Evolutionary conservation across 169 alveolate species (phyloP).

Genomic region (Neospora caninum): DNA sequence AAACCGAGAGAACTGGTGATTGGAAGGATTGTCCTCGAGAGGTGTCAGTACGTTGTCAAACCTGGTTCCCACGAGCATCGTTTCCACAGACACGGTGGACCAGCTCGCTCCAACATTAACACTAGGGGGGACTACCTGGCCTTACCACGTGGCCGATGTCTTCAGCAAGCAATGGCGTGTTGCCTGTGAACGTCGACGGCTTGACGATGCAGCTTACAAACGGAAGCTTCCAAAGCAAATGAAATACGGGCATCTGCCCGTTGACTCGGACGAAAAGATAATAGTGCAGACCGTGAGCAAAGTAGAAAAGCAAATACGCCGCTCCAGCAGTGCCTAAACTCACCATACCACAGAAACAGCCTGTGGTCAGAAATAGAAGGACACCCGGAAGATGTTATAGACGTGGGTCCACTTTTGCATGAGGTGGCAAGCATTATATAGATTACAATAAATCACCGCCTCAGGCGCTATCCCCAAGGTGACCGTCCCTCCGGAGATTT

Average conservation of each 20-base stretch:
- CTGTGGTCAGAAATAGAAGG: neutral
- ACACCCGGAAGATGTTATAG: no score
- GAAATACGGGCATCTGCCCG: constrained; percentile 59
- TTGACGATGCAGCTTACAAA: constrained; percentile 36
- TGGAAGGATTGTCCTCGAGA: no score
- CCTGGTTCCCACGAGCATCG: no score
- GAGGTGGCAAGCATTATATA: no score
- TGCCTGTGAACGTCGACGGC: constrained; percentile 65
- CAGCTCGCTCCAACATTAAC: neutral
- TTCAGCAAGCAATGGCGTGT: constrained; percentile 59
- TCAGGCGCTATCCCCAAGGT: no score
- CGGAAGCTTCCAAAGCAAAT: constrained; percentile 55
- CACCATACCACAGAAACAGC: neutral
- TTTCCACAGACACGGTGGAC: neutral
- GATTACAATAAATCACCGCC: no score
- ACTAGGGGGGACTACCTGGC: neutral
- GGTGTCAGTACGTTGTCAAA: no score
- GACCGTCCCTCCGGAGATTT: no score
- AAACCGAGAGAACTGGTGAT: no score
- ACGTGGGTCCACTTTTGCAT: no score
- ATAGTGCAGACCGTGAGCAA: constrained; percentile 55
- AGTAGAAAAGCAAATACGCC: constrained; percentile 49
- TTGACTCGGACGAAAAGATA: constrained; percentile 54
- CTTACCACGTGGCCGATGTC: constrained; percentile 63
- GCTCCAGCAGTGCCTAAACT: constrained; percentile 45